Evolutionary conservation across 2,329 filamentous ascomycete genomes (phyloP), one percentile per base, ranked within the genome.

Genomic region (Aspergillus alliaceus): DNA sequence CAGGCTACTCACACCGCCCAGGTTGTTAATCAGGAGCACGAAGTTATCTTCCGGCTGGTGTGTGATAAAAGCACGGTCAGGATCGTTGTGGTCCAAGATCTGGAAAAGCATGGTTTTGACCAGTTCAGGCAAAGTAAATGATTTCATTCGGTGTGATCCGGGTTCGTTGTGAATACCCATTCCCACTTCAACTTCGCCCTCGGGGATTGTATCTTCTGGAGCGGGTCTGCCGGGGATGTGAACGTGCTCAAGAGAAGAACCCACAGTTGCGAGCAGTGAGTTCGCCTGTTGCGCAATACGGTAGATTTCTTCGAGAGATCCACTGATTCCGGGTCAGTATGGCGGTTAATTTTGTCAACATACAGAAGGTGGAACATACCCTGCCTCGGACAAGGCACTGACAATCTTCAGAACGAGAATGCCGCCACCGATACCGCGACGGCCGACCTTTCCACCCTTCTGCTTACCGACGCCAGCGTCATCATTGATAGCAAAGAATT

Each of bases 401-500:
- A 88, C 84, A 69, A 96, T 90, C 82, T 98, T 97, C 66, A 93
- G 84, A n/a, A 97, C 90, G 24, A 97, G 79, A 37, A 96, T 90
- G 6, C 92, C 96, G 31, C 93, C 93, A 3, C 91, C 93, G 72
- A 98, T 95, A 53, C 93, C 93, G 69, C 93, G 84, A 51, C 93
- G 81, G 1, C 93, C 93, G 15, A 97, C 93, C 72, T 97, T 97
- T n/a, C 93, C 93, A 11, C 90, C 88, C 71, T 88, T 88, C 52
- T 79, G 81, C 57, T 91, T 82, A 1, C 93, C 93, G 46, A 98
- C 93, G 42, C 93, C 92, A 3, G 93, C 92, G 74, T 98, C 93
- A 69, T 98, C 93, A 6, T 88, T 91, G 7, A 97, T 91, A 8
- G 96, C 89, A 9, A 96, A 86, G 89, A 97, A 96, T 72, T 96